Percentiles rank a stretch among this genome's conserved stretches.
Conservation (phyloP, 106 monocot genomes). For the Platanthera guangdongensis region DNA sequence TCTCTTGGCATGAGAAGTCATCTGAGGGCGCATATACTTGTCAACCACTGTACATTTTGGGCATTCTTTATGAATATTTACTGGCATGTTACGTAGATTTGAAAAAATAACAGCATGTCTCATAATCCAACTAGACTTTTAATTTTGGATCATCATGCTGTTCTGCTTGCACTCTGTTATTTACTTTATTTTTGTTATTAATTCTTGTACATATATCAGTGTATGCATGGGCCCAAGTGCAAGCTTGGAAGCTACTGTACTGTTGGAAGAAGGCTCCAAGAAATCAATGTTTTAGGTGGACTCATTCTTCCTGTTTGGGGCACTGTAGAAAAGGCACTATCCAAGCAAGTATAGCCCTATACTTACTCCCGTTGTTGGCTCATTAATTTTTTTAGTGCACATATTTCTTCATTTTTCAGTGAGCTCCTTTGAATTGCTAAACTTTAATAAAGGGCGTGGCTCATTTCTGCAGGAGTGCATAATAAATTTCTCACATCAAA, state of each 20-base stretch:
- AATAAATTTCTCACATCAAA: too few species aligned
- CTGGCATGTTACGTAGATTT: too few species aligned
- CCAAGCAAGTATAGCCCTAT: conserved; percentile 56
- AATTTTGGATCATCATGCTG: too few species aligned
- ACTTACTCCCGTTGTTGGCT: not conserved
- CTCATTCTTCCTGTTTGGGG: conserved; percentile 98
- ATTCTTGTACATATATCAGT: conserved; percentile 37
- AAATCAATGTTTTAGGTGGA: conserved; percentile 83
- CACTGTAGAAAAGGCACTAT: conserved; percentile 82
- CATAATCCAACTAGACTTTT: too few species aligned
- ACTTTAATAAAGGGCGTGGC: not conserved
- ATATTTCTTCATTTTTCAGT: not conserved
- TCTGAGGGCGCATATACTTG: too few species aligned
- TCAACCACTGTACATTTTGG: too few species aligned
- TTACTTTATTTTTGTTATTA: conserved; percentile 2
- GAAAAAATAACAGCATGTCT: too few species aligned
- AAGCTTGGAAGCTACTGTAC: conserved; percentile 87
- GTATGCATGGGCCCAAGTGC: conserved; percentile 99
- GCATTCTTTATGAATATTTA: too few species aligned
- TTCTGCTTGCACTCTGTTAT: too few species aligned
- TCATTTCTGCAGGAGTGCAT: too few species aligned
- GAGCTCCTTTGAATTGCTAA: not conserved
- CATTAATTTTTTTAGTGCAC: not conserved
- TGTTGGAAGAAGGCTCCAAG: conserved; percentile 93
- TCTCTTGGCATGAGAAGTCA: too few species aligned